A percentile compares a stretch with the other conserved stretches of the same genome.
These are phyloP conservation scores for Eremothecium coryli DNA, from an alignment of 1,139 yeast species.

Conservation along the genomic window DNA sequence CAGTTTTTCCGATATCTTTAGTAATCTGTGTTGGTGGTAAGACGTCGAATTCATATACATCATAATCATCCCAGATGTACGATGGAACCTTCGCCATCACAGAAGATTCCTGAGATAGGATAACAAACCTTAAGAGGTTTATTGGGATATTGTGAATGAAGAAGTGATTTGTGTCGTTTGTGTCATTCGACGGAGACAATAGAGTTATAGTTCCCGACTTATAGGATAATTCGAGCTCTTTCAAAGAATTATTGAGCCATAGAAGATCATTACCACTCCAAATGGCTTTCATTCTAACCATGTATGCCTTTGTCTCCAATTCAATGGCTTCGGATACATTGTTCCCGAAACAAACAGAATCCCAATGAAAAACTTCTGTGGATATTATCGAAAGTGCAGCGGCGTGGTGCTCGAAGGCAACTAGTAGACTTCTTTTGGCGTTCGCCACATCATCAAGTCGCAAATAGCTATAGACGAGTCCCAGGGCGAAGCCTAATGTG, in stretches of 20 bases:
- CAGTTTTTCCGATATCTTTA: constrained; percentile 22
- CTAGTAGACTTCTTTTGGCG: constrained; percentile 41
- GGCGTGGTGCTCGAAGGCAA: constrained; percentile 52
- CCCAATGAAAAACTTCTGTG: constrained; percentile 22
- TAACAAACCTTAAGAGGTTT: constrained; percentile 55
- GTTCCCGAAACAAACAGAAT: constrained; percentile 7
- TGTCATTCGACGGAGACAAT: constrained; percentile 9
- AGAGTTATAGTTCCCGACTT: constrained; percentile 13
- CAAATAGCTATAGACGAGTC: constrained; percentile 54
- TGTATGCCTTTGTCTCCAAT: constrained; percentile 24
- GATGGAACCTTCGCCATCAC: constrained; percentile 62
- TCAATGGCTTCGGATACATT: constrained; percentile 26
- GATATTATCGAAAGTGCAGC: constrained; percentile 33
- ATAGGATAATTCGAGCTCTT: constrained; percentile 18
- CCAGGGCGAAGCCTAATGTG: constrained; percentile 66
- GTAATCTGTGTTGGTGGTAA: constrained; percentile 46
- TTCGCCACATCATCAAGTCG: constrained; percentile 32
- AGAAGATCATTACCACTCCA: constrained; percentile 34
- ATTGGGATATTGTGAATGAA: constrained; percentile 39
- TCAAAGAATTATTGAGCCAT: constrained; percentile 42
- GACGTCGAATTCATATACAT: constrained; percentile 60
- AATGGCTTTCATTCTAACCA: constrained; percentile 20
- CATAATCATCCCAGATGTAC: constrained; percentile 51
- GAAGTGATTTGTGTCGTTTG: constrained; percentile 13
- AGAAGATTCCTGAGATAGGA: constrained; percentile 60